Evolutionary conservation across 2,329 filamentous ascomycete species (phyloP).

Genomic region (Aschersonia sp.): DNA sequence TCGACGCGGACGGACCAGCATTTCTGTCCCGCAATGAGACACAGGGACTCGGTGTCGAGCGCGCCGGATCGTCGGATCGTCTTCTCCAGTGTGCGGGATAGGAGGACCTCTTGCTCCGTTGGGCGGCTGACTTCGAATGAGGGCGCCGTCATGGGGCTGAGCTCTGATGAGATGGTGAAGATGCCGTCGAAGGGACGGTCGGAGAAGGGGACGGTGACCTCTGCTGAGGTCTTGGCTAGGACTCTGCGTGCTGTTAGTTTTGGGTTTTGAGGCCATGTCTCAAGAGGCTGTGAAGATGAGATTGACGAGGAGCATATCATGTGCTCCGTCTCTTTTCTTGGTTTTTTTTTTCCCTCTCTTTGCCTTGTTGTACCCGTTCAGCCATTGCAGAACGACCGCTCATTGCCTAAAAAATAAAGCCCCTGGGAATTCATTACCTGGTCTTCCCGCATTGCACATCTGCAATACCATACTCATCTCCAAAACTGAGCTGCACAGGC

Average conservation of each 20-base stretch:
- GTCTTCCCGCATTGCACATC: conserved; percentile 85
- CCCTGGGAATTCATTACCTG: conserved; percentile 36
- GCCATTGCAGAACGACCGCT: no score
- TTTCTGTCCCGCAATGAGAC: conserved; percentile 78
- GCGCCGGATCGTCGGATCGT: conserved; percentile 84
- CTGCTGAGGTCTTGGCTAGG: conserved; percentile 71
- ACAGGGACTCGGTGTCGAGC: conserved; percentile 89
- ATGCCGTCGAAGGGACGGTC: conserved; percentile 92
- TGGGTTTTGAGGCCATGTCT: background rate
- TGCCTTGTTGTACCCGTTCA: no score
- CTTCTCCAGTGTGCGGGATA: conserved; percentile 84
- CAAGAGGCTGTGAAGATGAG: no score
- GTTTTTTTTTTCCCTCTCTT: background rate
- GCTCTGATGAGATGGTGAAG: conserved; percentile 83
- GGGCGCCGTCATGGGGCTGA: conserved; percentile 84
- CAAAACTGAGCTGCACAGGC: conserved; percentile 63
- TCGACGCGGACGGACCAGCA: conserved; percentile 88
- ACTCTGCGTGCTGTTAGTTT: conserved; percentile 37
- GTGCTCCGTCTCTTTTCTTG: background rate
- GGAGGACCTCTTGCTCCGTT: conserved; percentile 70
- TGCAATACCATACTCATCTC: conserved; percentile 80
- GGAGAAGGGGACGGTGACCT: conserved; percentile 71
- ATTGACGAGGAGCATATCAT: no score
- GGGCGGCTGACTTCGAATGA: conserved; percentile 77
- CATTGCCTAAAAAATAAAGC: no score